A percentile compares a stretch with the other conserved stretches of the same genome.
Conservation (phyloP, 306 rosid species). For the Pyrus bretschneideri region DNA sequence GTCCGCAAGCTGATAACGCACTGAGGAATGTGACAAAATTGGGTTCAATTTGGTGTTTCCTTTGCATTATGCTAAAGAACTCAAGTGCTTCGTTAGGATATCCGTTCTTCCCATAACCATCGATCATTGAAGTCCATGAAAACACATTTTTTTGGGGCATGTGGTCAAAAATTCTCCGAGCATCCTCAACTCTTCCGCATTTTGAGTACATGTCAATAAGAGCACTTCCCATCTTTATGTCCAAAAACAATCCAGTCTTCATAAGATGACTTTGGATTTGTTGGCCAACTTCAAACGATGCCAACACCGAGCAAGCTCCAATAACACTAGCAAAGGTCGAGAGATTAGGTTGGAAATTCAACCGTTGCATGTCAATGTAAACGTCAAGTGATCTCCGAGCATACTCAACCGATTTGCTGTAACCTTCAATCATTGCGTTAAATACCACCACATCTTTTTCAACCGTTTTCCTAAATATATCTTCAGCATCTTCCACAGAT, state of each 20-base stretch:
- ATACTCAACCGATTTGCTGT: slow-evolving; percentile 55
- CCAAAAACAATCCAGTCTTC: slow-evolving; percentile 45
- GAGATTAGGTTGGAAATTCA: slow-evolving; percentile 57
- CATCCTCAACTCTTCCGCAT: slow-evolving; percentile 67
- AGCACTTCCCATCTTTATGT: slow-evolving; percentile 75
- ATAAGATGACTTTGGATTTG: slow-evolving; percentile 73
- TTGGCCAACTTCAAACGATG: slow-evolving; percentile 59
- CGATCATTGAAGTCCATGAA: slow-evolving; percentile 95
- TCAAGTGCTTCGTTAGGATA: slow-evolving; percentile 61
- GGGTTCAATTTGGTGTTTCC: slow-evolving; percentile 35
- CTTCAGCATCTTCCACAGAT: slow-evolving; percentile 53
- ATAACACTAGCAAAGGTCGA: slow-evolving; percentile 84
- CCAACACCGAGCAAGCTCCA: slow-evolving; percentile 75
- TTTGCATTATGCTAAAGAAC: slow-evolving; percentile 53
- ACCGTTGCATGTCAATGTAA: slow-evolving; percentile 67
- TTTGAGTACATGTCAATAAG: slow-evolving; percentile 79
- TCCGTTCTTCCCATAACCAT: slow-evolving; percentile 90
- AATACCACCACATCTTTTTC: slow-evolving; percentile 70
- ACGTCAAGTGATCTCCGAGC: slow-evolving; percentile 61
- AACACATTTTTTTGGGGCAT: slow-evolving; percentile 70
- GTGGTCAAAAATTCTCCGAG: slow-evolving; percentile 52
- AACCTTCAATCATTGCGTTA: slow-evolving; percentile 96
- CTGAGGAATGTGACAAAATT: slow-evolving; percentile 74
- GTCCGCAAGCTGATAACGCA: slow-evolving; percentile 81
- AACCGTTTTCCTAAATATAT: slow-evolving; percentile 47